Percentiles rank a stretch among this genome's conserved stretches.
Evolutionary conservation across 495 filamentous ascomycete genomes (phyloP).

Genomic region (Elasticomyces elasticus): DNA sequence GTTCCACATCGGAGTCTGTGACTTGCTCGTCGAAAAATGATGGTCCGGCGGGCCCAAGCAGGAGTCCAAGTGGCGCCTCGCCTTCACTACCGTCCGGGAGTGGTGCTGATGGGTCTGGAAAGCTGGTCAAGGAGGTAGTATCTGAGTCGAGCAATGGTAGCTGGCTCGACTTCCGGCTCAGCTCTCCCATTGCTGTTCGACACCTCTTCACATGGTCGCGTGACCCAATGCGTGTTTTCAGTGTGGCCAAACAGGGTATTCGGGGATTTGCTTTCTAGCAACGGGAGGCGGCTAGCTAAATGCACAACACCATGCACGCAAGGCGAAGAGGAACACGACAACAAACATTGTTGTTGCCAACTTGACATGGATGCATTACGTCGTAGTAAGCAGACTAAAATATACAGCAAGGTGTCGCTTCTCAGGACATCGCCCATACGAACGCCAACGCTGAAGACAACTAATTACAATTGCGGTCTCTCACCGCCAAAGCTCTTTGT

Average conservation of each 20-base stretch:
- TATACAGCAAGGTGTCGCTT: no score
- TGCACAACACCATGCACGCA: not conserved
- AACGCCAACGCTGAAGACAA: not conserved
- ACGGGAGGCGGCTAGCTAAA: not conserved
- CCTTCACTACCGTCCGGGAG: not conserved
- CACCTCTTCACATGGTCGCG: constrained; percentile 1
- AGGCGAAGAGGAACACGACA: not conserved
- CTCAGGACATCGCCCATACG: not conserved
- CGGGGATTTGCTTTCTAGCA: not conserved
- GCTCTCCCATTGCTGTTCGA: constrained; percentile 2
- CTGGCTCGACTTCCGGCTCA: constrained; percentile 17
- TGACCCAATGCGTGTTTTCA: not conserved
- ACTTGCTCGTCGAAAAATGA: constrained; percentile 17
- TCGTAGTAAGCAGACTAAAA: no score
- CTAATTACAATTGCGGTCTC: constrained; percentile 13
- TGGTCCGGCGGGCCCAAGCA: constrained; percentile 12
- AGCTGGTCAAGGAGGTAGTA: constrained; percentile 13
- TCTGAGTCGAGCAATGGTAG: not conserved
- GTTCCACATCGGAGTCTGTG: not conserved
- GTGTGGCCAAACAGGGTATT: not conserved
- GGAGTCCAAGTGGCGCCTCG: constrained; percentile 2
- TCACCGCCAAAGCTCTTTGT: constrained; percentile 30
- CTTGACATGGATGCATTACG: no score
- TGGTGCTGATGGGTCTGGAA: constrained; percentile 11
- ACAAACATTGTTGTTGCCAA: not conserved